Base-by-base conservation (phyloP, 768 basidiomycete species). In the Leccinum truebloodii region DNA sequence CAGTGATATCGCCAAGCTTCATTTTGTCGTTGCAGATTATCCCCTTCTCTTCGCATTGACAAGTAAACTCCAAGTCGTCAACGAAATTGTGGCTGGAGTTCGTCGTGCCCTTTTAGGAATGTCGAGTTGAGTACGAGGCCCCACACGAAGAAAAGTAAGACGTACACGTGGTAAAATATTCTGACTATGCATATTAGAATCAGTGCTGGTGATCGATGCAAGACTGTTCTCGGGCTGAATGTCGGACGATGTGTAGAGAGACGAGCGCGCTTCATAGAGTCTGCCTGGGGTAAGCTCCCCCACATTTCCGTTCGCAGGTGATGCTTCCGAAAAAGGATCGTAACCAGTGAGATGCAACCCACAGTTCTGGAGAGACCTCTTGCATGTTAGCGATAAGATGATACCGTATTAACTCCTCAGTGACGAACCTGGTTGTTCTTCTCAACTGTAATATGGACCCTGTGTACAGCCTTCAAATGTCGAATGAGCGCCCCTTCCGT, bases 11-110 rank as follows among this genome's bases (percentile, higher is more conserved):
- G 6, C 46, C 57, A 1, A 55, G 44, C 46, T 58, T 63, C 3
- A 58, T 51, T 20, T 14, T 22, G 1, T 63, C 44, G 8, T 58
- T 41, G 35, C 61, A 63, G 28, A 24, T 2, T 6, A 14, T 32
- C 10, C 3, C 13, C n/a, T 14, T 10, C 18, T 57, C 44, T 18
- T 20, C 35, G 52, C 55, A 63, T 16, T 48, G 55, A 12, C 62
- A 63, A 13, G n/a, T 6, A 13, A 63, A 35, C 35, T 54, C 61
- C 2, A 6, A 16, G 6, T 53, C 30, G 16, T 63, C 61, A 6
- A 51, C 22, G 8, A 34, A 22, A 46, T 12, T 3, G 9, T 22
- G 28, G 10, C 32, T 63, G 16, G 46, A 49, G 1, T 35, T 4
- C 3, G 58, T 63, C 44, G 52, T 39, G 34, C 63, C 61, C 54